phyloP scores from a whole-genome alignment of 2,329 filamentous ascomycete species.

The Alternaria incomplexa region DNA sequence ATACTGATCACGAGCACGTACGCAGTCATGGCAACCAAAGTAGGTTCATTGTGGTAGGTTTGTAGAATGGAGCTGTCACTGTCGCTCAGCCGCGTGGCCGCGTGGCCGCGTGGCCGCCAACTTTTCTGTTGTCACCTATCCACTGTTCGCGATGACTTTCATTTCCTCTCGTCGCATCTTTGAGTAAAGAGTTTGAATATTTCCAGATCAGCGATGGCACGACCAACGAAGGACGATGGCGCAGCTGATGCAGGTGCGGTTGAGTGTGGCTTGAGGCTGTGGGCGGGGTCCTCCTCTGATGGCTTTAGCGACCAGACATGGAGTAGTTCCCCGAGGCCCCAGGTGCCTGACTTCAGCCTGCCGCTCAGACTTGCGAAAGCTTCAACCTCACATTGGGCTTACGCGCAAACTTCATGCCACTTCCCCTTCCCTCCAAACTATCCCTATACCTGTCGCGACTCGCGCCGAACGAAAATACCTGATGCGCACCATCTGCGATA shows the following conservation, averaged over 20 bases:
- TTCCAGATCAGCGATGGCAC: background rate
- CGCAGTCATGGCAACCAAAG: too few species aligned
- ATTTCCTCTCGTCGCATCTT: background rate
- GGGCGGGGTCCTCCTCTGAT: background rate
- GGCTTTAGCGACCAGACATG: background rate
- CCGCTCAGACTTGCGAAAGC: background rate
- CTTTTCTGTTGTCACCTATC: background rate
- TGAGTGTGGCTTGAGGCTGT: background rate
- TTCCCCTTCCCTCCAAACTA: rapidly evolving
- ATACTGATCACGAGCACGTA: background rate
- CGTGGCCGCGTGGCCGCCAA: background rate
- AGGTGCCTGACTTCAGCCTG: background rate
- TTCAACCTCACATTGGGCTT: background rate
- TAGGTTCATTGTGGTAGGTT: background rate
- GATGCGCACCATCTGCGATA: background rate
- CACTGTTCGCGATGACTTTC: background rate
- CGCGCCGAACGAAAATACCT: background rate
- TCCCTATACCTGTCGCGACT: background rate
- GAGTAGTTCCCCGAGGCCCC: background rate
- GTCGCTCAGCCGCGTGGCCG: background rate
- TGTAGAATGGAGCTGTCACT: background rate
- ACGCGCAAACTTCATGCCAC: background rate
- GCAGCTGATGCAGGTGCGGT: background rate
- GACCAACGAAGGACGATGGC: background rate
- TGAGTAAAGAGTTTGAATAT: rapidly evolving